Evolutionary conservation across 352 stramenopile genomes (phyloP).

Genomic region (Plasmopara halstedii): DNA sequence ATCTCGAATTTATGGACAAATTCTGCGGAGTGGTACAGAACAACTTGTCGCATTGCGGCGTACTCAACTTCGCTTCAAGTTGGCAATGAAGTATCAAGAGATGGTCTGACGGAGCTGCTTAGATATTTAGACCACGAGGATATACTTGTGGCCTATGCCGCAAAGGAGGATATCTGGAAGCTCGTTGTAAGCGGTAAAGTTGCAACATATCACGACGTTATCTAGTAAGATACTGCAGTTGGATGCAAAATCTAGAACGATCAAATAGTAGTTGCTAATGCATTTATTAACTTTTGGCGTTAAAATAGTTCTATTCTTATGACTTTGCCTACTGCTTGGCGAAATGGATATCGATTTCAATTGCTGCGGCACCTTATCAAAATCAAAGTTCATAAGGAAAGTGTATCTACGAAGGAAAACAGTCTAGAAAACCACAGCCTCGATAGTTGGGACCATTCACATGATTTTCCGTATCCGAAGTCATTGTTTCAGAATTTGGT

Average conservation of each 20-base stretch:
- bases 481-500: conserved; percentile 8
- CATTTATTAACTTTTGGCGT: background rate
- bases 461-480: conserved; percentile 8
- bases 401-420: background rate
- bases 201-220: conserved; percentile 8
- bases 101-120: conserved; percentile 12
- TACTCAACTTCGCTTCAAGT: conserved; percentile 6
- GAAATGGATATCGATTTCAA: conserved; percentile 37
- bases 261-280: background rate
- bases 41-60: conserved; percentile 3
- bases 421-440: conserved; percentile 1
- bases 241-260: background rate
- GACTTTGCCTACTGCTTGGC: background rate
- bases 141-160: conserved; percentile 33
- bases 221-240: conserved; percentile 6
- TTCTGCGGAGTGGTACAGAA: conserved; percentile 1
- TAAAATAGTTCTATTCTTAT: conserved; percentile 3
- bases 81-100: background rate
- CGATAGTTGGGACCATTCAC: background rate
- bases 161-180: conserved; percentile 28
- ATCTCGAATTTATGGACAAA: too few relatives aligned
- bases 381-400: background rate
- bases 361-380: conserved; percentile 39
- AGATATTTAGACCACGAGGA: conserved; percentile 23
- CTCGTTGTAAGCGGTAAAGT: conserved; percentile 1